Conservation (phyloP, 2,329 filamentous ascomycete species). For the Fusarium sp. region DNA sequence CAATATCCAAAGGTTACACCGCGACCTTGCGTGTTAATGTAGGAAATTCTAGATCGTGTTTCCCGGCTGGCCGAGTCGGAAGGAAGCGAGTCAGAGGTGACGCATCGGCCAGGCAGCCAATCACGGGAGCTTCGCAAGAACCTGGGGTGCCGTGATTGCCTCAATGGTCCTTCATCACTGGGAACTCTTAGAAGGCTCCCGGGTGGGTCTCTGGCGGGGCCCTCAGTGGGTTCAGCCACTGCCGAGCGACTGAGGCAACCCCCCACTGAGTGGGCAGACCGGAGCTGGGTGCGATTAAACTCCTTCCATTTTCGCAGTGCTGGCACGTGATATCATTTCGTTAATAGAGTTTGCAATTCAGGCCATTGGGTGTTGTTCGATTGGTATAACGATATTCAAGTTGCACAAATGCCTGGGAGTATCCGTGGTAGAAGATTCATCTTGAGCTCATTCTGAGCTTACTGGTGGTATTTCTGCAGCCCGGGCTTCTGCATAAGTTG, state of each 20-base stretch:
- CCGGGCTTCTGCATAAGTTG: neutral
- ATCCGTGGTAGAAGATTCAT: neutral
- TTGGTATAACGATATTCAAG: neutral
- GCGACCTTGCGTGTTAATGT: slow-evolving; percentile 2
- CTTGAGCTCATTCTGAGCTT: neutral
- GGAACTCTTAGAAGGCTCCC: neutral
- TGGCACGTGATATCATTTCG: slow-evolving; percentile 2
- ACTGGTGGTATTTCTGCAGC: neutral
- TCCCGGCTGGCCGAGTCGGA: slow-evolving; percentile 20
- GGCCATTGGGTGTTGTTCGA: neutral
- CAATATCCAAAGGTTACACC: neutral
- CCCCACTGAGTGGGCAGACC: neutral
- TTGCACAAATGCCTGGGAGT: neutral
- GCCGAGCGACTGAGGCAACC: neutral
- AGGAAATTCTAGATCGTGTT: slow-evolving; percentile 13
- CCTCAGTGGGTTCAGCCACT: slow-evolving; percentile 4
- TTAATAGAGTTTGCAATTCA: neutral
- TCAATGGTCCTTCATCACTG: slow-evolving; percentile 30
- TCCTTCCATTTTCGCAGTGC: neutral
- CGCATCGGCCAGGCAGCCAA: slow-evolving; percentile 43
- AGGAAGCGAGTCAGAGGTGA: slow-evolving; percentile 42
- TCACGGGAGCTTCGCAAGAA: slow-evolving; percentile 30
- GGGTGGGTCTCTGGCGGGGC: slow-evolving; percentile 8
- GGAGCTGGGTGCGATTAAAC: neutral
- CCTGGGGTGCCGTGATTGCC: slow-evolving; percentile 34